Evolutionary conservation across 768 basidiomycete species (phyloP).

Genomic region (Kwoniella europaea): DNA sequence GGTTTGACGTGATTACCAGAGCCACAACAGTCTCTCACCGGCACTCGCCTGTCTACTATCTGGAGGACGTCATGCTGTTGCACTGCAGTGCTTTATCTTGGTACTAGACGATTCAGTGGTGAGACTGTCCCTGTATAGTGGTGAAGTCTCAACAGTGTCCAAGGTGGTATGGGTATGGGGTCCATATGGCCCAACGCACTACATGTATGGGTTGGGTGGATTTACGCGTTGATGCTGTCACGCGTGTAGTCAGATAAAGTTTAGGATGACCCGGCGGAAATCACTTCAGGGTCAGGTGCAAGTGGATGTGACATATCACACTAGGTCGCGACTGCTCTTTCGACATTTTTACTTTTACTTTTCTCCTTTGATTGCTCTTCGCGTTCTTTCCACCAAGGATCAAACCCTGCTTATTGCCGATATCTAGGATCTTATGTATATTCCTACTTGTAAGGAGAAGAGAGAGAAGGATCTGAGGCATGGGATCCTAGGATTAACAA

Average conservation of each 20-base stretch:
- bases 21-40: background rate
- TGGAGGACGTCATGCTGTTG: too few species aligned
- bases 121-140: too few species aligned
- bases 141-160: too few species aligned
- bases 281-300: background rate
- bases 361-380: background rate
- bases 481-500: background rate
- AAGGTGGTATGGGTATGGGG: too few species aligned
- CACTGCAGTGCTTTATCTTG: too few species aligned
- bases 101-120: too few species aligned
- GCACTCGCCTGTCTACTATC: background rate
- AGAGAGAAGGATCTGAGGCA: background rate
- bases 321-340: conserved; percentile 16
- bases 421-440: conserved; percentile 8
- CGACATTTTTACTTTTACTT: background rate
- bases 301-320: conserved; percentile 22
- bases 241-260: background rate
- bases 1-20: background rate
- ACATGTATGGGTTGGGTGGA: background rate
- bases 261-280: conserved; percentile 7
- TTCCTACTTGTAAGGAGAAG: background rate
- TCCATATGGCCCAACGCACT: too few species aligned
- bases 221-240: background rate
- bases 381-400: background rate
- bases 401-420: conserved; percentile 12